Evolutionary conservation across 2,329 filamentous ascomycete genomes (phyloP).

Genomic region (Nemania abortiva): DNA sequence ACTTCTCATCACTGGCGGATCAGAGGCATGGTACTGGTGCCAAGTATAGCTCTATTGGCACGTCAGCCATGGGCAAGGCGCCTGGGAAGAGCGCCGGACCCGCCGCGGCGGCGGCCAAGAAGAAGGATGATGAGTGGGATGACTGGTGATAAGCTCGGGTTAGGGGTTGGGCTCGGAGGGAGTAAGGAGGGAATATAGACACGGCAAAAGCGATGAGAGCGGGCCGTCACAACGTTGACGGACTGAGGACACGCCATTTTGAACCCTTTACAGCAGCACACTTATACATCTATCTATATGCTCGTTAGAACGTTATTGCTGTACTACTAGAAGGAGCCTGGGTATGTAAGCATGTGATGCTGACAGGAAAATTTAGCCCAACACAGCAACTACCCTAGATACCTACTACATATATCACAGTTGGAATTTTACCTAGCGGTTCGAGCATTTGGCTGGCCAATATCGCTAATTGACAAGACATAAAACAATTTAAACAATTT

Average conservation of each 20-base stretch:
- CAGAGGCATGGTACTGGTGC: slow-evolving; percentile 58
- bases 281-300: slow-evolving; percentile 12
- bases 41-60: slow-evolving; percentile 66
- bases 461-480: neutral
- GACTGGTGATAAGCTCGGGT: slow-evolving; percentile 68
- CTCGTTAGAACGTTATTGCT: slow-evolving; percentile 39
- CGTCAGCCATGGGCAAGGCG: slow-evolving; percentile 70
- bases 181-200: neutral
- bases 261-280: slow-evolving; percentile 36
- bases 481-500: neutral
- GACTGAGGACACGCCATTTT: slow-evolving; percentile 63
- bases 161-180: neutral
- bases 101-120: slow-evolving; percentile 54
- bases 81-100: slow-evolving; percentile 52
- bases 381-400: neutral
- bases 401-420: neutral
- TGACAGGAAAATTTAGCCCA: slow-evolving; percentile 5
- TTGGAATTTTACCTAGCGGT: neutral
- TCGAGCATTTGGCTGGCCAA: neutral
- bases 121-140: slow-evolving; percentile 73
- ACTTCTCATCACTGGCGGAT: slow-evolving; percentile 80
- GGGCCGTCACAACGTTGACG: slow-evolving; percentile 44
- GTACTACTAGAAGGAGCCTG: slow-evolving; percentile 42
- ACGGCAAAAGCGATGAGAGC: neutral
- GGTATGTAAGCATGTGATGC: slow-evolving; percentile 42